Evolutionary conservation across 495 filamentous ascomycete genomes (phyloP).

Genomic region (Lindgomyces ingoldianus): DNA sequence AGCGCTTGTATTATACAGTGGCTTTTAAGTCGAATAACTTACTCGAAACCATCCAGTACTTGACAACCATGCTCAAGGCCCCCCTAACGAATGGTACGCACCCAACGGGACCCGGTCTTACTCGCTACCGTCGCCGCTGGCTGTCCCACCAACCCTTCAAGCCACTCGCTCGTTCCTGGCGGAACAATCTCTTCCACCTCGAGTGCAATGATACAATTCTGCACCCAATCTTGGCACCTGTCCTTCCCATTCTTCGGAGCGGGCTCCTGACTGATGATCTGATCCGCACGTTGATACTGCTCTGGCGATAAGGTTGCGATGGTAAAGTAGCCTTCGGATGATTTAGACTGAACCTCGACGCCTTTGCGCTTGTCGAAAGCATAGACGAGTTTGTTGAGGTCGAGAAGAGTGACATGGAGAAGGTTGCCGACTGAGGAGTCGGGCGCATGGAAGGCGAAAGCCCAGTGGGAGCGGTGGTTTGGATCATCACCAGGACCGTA

Average conservation of each 20-base stretch:
- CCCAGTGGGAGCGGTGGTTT: conserved; percentile 22
- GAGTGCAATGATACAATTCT: conserved; percentile 6
- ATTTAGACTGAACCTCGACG: neutral
- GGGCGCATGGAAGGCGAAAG: conserved; percentile 4
- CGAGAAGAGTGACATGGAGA: neutral
- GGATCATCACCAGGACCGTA: conserved; percentile 6
- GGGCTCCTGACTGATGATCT: conserved; percentile 3
- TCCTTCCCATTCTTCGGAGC: conserved; percentile 2
- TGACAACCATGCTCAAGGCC: neutral
- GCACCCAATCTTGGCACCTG: conserved; percentile 7
- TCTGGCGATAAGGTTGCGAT: neutral
- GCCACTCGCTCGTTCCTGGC: neutral
- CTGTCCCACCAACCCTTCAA: neutral
- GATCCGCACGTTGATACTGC: conserved; percentile 1
- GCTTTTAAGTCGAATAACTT: neutral
- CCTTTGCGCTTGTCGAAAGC: neutral
- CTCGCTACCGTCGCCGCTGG: neutral
- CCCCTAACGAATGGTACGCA: neutral
- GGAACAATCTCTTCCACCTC: conserved; percentile 6
- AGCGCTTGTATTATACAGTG: conserved; percentile 8
- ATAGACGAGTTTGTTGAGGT: neutral
- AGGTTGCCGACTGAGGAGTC: conserved; percentile 4
- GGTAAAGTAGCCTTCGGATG: neutral
- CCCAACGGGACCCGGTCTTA: conserved; percentile 5
- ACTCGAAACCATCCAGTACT: neutral